Conservation (phyloP, 2,329 filamentous ascomycete species). For the Talaromyces sp. region DNA sequence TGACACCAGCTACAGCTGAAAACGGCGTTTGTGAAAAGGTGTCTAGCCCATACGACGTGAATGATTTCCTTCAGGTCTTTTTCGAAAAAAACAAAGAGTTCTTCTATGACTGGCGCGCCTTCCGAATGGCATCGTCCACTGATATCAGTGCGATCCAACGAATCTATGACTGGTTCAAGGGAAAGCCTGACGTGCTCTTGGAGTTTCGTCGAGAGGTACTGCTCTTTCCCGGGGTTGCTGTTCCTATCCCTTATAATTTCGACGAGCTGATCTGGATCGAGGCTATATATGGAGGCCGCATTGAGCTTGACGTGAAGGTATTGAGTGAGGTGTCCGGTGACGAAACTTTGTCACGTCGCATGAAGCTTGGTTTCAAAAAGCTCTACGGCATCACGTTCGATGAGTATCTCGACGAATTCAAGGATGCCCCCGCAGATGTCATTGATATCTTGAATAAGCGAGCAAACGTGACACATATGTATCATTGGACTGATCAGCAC, state of each 20-base stretch:
- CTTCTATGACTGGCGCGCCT: too few relatives aligned
- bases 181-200: neutral
- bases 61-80: too few relatives aligned
- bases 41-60: too few relatives aligned
- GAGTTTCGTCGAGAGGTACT: neutral
- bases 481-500: neutral
- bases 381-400: neutral
- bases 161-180: neutral
- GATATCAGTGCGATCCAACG: neutral
- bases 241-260: neutral
- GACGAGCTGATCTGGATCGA: neutral
- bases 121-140: too few relatives aligned
- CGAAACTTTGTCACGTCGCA: neutral
- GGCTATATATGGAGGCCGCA: neutral
- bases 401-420: neutral
- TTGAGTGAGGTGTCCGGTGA: neutral
- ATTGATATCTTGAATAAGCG: neutral
- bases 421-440: neutral
- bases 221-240: neutral
- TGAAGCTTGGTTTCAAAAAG: too few relatives aligned
- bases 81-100: too few relatives aligned
- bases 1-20: too few relatives aligned
- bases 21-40: too few relatives aligned
- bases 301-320: neutral
- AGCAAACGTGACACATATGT: neutral